Conservation (phyloP, 768 basidiomycete genomes). For the Xanthoconium stramineum region DNA sequence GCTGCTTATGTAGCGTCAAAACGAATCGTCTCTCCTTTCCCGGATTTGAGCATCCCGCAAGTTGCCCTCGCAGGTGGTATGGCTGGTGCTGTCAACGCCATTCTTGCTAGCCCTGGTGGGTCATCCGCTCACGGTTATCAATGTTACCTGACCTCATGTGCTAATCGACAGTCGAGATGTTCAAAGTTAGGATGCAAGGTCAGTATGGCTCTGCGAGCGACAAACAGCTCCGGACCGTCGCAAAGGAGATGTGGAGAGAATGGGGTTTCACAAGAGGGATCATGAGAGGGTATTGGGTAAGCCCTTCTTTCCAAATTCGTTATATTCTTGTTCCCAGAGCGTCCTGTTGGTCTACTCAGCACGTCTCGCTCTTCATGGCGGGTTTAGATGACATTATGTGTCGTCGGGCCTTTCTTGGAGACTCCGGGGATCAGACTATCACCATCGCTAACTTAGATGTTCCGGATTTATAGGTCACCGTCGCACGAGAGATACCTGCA, state of each 20-base stretch:
- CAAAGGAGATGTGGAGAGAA: constrained; percentile 78
- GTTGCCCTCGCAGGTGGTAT: constrained; percentile 84
- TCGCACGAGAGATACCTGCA: constrained; percentile 91
- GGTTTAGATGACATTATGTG: no score
- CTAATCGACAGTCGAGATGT: constrained; percentile 77
- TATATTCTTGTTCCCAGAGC: not conserved
- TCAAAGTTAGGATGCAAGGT: constrained; percentile 97
- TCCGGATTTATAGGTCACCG: constrained; percentile 60
- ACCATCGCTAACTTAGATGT: not conserved
- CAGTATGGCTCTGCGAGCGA: constrained; percentile 84
- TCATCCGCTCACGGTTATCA: not conserved
- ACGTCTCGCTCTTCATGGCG: not conserved
- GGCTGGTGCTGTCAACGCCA: constrained; percentile 88
- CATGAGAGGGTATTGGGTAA: constrained; percentile 97
- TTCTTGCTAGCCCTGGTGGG: constrained; percentile 86
- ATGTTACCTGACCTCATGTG: not conserved
- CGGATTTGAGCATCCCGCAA: constrained; percentile 74
- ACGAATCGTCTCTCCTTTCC: constrained; percentile 85
- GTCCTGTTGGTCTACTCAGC: not conserved
- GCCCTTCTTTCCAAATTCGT: not conserved
- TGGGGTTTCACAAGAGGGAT: constrained; percentile 87
- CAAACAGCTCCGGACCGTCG: constrained; percentile 69
- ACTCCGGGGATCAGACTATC: not conserved
- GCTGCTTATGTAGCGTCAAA: constrained; percentile 83
- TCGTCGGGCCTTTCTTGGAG: not conserved